Base-by-base conservation (phyloP, 2,329 filamentous ascomycete species). In the Apiospora malaysiana region DNA sequence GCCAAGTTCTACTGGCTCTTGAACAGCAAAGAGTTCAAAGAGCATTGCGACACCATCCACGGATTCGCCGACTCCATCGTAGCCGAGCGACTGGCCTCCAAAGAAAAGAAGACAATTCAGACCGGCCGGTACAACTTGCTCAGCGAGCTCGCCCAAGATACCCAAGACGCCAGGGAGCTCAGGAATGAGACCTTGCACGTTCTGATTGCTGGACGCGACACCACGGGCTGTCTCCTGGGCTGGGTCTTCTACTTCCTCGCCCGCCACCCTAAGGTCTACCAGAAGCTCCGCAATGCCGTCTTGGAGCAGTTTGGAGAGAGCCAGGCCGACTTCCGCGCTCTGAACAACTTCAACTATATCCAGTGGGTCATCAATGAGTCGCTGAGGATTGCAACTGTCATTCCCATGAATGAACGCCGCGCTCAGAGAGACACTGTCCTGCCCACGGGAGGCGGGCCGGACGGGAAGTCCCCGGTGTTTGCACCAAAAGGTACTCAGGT, bases 131-230 rank as follows among this genome's bases (percentile, higher is more conserved):
- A 82, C 73, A 81, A 86, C 37, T 84, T 90, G 51, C 78, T 87
- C 16, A 77, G 87, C 66, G 86, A 86, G 70, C 77, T 90, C 4
- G 84, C 82, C 42, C 80, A 82, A 70, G 77, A 80, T 59, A 85
- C 83, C 0, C 79, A 82, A 32, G 82, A 87, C 75, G 78, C 80
- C 5, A 75, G 75, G 4, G 78, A 82, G 47, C 85, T 94, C 12
- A 77, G 83, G 45, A 68, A 68, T 10, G 46, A 68, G 75, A 75
- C 78, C 4, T 76, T 83, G 65, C 79, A 81, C 69, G 80, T 85
- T 45, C 78, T 86, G 25, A 75, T 83, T 32, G 87, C 86, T 0
- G 86, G 85, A 0, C 82, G 87, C n/a, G 87, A 89, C 74, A 88
- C 87, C 1, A 89, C 87, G 0, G 86, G 85, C 2, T 81, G 79